These are phyloP conservation scores for Ramaria sp. DNA, from an alignment of 768 basidiomycete genomes.

Conservation along the genomic window DNA sequence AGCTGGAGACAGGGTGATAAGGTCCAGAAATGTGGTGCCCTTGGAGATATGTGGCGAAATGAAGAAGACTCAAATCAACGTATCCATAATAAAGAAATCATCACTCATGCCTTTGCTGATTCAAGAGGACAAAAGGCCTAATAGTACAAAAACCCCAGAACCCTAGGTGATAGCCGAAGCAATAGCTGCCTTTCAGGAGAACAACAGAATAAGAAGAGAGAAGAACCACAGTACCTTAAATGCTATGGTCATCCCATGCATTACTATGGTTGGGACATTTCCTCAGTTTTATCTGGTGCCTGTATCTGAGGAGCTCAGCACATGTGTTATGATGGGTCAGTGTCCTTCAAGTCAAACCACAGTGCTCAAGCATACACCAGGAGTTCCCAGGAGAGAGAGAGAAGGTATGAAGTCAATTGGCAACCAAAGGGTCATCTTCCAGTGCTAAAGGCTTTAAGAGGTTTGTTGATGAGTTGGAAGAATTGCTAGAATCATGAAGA, in stretches of 20 bases:
- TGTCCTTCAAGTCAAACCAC: background rate
- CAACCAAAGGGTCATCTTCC: background rate
- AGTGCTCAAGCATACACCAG: background rate
- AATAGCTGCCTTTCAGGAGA: constrained; percentile 19
- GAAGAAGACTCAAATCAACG: constrained; percentile 18
- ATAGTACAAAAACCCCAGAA: constrained; percentile 16
- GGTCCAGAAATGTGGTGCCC: constrained; percentile 17
- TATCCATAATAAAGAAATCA: constrained; percentile 20
- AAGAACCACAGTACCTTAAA: background rate
- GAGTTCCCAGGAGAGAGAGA: background rate
- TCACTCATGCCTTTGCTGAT: constrained; percentile 18
- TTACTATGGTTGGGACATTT: background rate
- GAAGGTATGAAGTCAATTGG: background rate
- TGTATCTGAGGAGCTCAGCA: background rate
- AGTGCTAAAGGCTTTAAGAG: background rate
- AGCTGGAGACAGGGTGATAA: constrained; percentile 7
- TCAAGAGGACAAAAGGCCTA: constrained; percentile 18
- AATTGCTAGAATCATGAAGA: background rate
- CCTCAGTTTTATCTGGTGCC: background rate
- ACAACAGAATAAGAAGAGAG: background rate
- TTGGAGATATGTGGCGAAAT: constrained; percentile 23
- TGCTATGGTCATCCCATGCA: background rate
- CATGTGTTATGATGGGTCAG: background rate
- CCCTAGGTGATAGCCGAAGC: constrained; percentile 22
- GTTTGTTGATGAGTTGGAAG: background rate